phyloP scores from a whole-genome alignment of 345 rosid genomes.

The Cochlearia excelsa region DNA sequence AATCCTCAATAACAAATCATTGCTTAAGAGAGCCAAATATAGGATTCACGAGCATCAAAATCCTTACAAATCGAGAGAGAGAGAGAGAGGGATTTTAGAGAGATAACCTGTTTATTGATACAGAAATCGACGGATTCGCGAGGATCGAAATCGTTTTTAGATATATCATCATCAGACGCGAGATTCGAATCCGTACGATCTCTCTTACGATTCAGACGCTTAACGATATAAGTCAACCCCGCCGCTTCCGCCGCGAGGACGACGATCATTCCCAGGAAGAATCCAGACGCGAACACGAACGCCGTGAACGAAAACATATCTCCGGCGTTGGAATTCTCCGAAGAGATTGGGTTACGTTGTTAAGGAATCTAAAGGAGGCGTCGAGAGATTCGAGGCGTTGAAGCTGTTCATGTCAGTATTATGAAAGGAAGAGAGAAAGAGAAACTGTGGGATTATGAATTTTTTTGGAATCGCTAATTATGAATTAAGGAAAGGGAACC shows the following conservation, averaged over 20 bases:
- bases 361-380: constrained; percentile 16
- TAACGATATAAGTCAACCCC: constrained; percentile 38
- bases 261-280: constrained; percentile 44
- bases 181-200: constrained; percentile 19
- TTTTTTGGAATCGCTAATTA: too few relatives aligned
- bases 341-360: not conserved
- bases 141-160: constrained; percentile 30
- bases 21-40: too few relatives aligned
- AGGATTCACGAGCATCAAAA: not conserved
- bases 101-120: constrained; percentile 48
- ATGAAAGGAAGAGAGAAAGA: constrained; percentile 1
- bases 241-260: constrained; percentile 37
- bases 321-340: constrained; percentile 14
- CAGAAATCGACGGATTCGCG: constrained; percentile 41
- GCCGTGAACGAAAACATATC: constrained; percentile 35
- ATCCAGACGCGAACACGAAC: constrained; percentile 41
- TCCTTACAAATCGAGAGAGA: not conserved
- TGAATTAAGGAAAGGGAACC: too few relatives aligned
- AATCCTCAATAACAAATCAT: too few relatives aligned
- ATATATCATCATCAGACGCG: constrained; percentile 9
- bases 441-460: constrained; percentile 22
- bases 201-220: constrained; percentile 42
- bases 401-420: constrained; percentile 29
- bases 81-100: not conserved
- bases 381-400: constrained; percentile 28